Evolutionary conservation across 768 basidiomycete genomes (phyloP), one percentile per base, ranked within the genome.

Genomic region (Melanogaster broomeanus): DNA sequence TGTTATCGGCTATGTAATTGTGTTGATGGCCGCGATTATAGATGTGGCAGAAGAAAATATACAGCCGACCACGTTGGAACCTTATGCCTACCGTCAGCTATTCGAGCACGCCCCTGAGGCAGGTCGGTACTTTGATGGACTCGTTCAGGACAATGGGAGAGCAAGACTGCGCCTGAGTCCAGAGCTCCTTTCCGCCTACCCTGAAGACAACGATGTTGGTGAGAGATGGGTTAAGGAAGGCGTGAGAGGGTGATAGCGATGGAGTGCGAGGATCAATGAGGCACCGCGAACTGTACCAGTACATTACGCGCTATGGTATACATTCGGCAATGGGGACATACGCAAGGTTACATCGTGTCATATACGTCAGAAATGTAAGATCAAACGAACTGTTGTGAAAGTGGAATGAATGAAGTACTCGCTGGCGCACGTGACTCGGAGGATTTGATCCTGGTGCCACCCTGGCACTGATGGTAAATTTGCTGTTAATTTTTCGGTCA

Each of bases 201-300:
- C 81, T 2, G 76, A 81, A 37, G 81, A 83, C 49, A 68, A 78
- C 28, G 61, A 47, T 11, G 55, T 66, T 28, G 77, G 69, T 1
- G 58, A 66, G 27, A 55, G 46, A 18, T 79, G 75, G 74, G 62
- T 74, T 6, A 61, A 49, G 25, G 49, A 46, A 37, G 62, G 57
- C n/a, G 53, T 21, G 16, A 48, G n/a, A n/a, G n/a, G n/a, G n/a
- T n/a, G n/a, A n/a, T n/a, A n/a, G n/a, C n/a, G n/a, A n/a, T n/a
- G n/a, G n/a, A n/a, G n/a, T n/a, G n/a, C n/a, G n/a, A n/a, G n/a
- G n/a, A n/a, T n/a, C n/a, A n/a, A n/a, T n/a, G n/a, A n/a, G n/a
- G n/a, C n/a, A n/a, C n/a, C n/a, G n/a, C n/a, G n/a, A n/a, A n/a
- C n/a, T n/a, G n/a, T n/a, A n/a, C n/a, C 31, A 13, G 12, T 13